These are phyloP conservation scores for Phytopythium mirpurense DNA, from an alignment of 352 stramenopile species.

Conservation along the genomic window DNA sequence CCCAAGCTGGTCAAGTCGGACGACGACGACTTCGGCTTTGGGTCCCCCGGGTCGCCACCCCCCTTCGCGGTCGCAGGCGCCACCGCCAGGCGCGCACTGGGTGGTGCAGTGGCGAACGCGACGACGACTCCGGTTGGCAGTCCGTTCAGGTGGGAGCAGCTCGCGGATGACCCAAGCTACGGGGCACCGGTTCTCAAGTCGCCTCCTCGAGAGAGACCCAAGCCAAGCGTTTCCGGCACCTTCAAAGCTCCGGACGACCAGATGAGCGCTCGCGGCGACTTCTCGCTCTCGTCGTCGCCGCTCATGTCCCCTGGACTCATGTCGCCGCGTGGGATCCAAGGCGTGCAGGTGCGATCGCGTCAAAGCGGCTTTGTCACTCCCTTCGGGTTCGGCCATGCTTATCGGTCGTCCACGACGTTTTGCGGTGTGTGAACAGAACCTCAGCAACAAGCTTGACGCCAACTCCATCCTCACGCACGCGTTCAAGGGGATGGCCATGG, in stretches of 20 bases:
- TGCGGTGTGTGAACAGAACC: neutral
- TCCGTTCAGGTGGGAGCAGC: conserved; percentile 63
- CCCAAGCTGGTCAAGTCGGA: conserved; percentile 46
- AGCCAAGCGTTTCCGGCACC: conserved; percentile 20
- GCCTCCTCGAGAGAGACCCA: conserved; percentile 26
- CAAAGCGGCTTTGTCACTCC: too few species aligned
- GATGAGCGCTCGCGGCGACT: conserved; percentile 8
- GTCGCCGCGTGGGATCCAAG: conserved; percentile 37
- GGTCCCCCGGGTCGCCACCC: conserved; percentile 53
- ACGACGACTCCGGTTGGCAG: conserved; percentile 24
- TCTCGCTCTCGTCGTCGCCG: conserved; percentile 16
- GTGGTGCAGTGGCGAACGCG: neutral
- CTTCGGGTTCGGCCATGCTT: too few species aligned
- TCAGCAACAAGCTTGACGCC: conserved; percentile 17
- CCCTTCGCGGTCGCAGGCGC: conserved; percentile 50
- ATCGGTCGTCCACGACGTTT: too few species aligned
- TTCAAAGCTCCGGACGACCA: conserved; percentile 47
- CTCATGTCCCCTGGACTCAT: conserved; percentile 22
- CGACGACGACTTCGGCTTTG: conserved; percentile 41
- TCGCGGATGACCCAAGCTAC: conserved; percentile 58
- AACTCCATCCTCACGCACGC: conserved; percentile 57
- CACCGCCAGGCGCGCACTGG: conserved; percentile 4
- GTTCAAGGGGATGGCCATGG: conserved; percentile 54
- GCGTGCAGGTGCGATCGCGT: conserved; percentile 25
- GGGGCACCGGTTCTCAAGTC: conserved; percentile 48